Percentiles rank a stretch among this genome's conserved stretches.
These are phyloP conservation scores for Stemphylium vesicarium DNA, from an alignment of 2,329 filamentous ascomycete species.

Conservation along the genomic window DNA sequence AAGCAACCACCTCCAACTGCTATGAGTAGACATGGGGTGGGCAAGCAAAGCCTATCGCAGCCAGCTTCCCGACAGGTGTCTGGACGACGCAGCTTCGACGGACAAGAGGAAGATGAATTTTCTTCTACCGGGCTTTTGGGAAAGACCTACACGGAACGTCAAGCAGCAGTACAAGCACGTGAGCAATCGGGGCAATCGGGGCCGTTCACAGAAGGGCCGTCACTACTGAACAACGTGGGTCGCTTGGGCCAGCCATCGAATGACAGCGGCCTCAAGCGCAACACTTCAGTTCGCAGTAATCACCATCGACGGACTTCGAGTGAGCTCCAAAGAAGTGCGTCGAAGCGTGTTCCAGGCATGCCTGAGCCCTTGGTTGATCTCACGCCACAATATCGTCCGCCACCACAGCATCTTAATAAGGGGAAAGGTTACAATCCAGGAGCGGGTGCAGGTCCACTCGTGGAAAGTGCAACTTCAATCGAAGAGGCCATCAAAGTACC, in stretches of 20 bases:
- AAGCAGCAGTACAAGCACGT: constrained; percentile 47
- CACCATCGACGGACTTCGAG: constrained; percentile 42
- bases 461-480: constrained; percentile 55
- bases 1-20: constrained; percentile 47
- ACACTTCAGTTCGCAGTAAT: constrained; percentile 40
- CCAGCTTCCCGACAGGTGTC: constrained; percentile 27
- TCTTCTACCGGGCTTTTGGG: constrained; percentile 57
- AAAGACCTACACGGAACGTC: constrained; percentile 57
- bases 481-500: constrained; percentile 53
- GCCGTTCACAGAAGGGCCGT: constrained; percentile 64
- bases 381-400: constrained; percentile 68
- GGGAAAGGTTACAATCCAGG: constrained; percentile 58
- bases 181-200: constrained; percentile 48
- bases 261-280: constrained; percentile 38
- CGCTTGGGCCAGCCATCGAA: constrained; percentile 34
- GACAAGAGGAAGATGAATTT: constrained; percentile 52
- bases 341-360: constrained; percentile 48
- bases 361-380: constrained; percentile 72
- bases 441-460: constrained; percentile 49
- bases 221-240: constrained; percentile 58
- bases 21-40: constrained; percentile 29
- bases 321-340: constrained; percentile 55
- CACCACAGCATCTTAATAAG: constrained; percentile 64
- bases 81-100: constrained; percentile 28
- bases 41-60: constrained; percentile 23